Conservation (phyloP, 768 basidiomycete species). For the Tricholoma bakamatsutake region DNA sequence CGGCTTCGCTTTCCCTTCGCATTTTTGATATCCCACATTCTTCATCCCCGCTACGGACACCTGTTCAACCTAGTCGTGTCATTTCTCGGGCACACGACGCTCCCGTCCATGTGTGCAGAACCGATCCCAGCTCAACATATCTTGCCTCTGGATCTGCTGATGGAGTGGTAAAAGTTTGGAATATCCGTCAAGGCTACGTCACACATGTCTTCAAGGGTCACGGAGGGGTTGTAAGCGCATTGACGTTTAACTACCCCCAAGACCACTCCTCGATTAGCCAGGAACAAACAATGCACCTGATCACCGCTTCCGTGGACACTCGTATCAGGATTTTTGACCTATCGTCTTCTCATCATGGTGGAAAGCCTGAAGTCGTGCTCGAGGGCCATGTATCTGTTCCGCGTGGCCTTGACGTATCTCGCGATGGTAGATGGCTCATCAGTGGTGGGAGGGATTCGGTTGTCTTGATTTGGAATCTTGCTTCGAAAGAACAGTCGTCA, state of each 20-base stretch:
- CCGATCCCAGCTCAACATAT: slow-evolving; percentile 83
- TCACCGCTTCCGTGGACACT: slow-evolving; percentile 91
- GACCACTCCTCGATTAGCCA: slow-evolving; percentile 44
- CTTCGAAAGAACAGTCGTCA: slow-evolving; percentile 22
- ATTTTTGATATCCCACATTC: slow-evolving; percentile 73
- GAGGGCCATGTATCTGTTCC: slow-evolving; percentile 97
- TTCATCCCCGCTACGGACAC: slow-evolving; percentile 34
- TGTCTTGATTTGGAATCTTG: slow-evolving; percentile 87
- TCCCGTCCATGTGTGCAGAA: slow-evolving; percentile 84
- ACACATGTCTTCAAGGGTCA: slow-evolving; percentile 97
- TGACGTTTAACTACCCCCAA: slow-evolving; percentile 76
- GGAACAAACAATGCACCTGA: slow-evolving; percentile 62
- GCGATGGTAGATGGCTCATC: slow-evolving; percentile 84
- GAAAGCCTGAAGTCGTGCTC: slow-evolving; percentile 72
- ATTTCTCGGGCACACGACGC: slow-evolving; percentile 87
- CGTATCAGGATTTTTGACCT: slow-evolving; percentile 91
- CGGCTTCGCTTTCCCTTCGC: slow-evolving; percentile 72
- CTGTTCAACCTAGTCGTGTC: slow-evolving; percentile 65
- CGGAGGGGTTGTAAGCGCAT: slow-evolving; percentile 93
- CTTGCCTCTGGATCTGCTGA: slow-evolving; percentile 96
- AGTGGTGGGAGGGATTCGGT: slow-evolving; percentile 93
- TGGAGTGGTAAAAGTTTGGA: slow-evolving; percentile 96
- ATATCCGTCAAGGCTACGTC: slow-evolving; percentile 77
- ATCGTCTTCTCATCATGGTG: slow-evolving; percentile 48
- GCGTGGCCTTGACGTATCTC: slow-evolving; percentile 78